phyloP scores from a whole-genome alignment of 805 yeast species.

The Pichia paraexigua region DNA sequence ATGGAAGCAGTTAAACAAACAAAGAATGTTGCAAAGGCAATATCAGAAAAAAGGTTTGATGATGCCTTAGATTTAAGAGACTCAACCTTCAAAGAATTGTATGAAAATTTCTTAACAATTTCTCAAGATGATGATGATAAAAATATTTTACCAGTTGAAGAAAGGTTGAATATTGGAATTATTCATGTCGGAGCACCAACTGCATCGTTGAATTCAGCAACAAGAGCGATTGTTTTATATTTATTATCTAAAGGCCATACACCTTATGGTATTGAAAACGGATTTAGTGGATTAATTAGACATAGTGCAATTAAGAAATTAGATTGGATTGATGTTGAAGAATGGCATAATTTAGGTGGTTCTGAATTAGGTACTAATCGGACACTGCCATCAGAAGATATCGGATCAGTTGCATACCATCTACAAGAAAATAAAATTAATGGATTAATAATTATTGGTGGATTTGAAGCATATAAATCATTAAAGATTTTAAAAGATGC shows the following conservation, averaged over 20 bases:
- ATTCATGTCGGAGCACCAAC: conserved; percentile 96
- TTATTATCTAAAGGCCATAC: conserved; percentile 85
- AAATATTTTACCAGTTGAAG: conserved; percentile 48
- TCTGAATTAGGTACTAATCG: conserved; percentile 97
- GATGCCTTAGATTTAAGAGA: conserved; percentile 84
- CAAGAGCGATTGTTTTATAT: conserved; percentile 83
- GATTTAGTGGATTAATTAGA: conserved; percentile 84
- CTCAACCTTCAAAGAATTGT: conserved; percentile 77
- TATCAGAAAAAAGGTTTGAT: conserved; percentile 68
- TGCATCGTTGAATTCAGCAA: conserved; percentile 90
- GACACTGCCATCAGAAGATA: conserved; percentile 70
- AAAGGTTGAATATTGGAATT: conserved; percentile 69
- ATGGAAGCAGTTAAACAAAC: conserved; percentile 88
- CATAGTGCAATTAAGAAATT: conserved; percentile 76
- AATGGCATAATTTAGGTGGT: conserved; percentile 87
- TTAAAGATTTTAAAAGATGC: conserved; percentile 75
- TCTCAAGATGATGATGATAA: conserved; percentile 65
- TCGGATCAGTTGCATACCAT: conserved; percentile 88
- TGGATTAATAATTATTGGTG: conserved; percentile 89
- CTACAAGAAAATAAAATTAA: conserved; percentile 83
- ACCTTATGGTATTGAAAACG: conserved; percentile 87
- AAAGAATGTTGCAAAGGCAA: conserved; percentile 84
- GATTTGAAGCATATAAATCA: conserved; percentile 92
- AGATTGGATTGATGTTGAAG: conserved; percentile 79
- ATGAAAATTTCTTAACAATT: conserved; percentile 62